A percentile compares a stretch with the other conserved stretches of the same genome.
Conservation (phyloP, 1,139 yeast genomes). For the Yarrowia galli region DNA sequence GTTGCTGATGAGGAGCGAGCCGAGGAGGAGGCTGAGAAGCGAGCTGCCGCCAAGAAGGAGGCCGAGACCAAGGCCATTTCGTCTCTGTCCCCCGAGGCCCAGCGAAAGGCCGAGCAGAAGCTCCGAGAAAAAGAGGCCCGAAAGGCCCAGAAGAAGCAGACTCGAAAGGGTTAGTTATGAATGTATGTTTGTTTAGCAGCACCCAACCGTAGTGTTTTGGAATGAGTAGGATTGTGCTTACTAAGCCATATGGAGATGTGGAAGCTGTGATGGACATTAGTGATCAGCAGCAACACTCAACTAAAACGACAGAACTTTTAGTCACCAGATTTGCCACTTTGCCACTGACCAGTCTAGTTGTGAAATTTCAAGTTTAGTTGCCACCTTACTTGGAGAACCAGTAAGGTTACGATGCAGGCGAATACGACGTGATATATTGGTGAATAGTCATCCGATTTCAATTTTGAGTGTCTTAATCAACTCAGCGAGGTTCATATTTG, state of each 20-base stretch:
- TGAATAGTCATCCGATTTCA: not conserved
- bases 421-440: too few relatives aligned
- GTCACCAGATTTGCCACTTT: not conserved
- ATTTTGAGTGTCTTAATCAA: not conserved
- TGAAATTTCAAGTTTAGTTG: not conserved
- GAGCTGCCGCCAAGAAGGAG: constrained; percentile 72
- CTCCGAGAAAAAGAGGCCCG: constrained; percentile 65
- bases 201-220: too few relatives aligned
- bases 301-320: too few relatives aligned
- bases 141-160: constrained; percentile 58
- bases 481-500: not conserved
- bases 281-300: too few relatives aligned
- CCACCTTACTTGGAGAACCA: not conserved
- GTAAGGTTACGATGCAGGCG: not conserved
- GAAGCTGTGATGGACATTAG: too few relatives aligned
- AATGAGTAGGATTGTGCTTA: too few relatives aligned
- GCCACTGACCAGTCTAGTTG: not conserved
- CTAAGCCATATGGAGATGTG: too few relatives aligned
- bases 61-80: constrained; percentile 62
- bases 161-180: constrained; percentile 41
- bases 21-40: constrained; percentile 72
- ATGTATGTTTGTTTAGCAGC: too few relatives aligned
- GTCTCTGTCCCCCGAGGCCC: constrained; percentile 63
- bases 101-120: constrained; percentile 77
- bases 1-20: constrained; percentile 65